These are phyloP conservation scores for Sanghuangporus sanghuang DNA, from an alignment of 1,284 basidiomycete species.

Conservation along the genomic window DNA sequence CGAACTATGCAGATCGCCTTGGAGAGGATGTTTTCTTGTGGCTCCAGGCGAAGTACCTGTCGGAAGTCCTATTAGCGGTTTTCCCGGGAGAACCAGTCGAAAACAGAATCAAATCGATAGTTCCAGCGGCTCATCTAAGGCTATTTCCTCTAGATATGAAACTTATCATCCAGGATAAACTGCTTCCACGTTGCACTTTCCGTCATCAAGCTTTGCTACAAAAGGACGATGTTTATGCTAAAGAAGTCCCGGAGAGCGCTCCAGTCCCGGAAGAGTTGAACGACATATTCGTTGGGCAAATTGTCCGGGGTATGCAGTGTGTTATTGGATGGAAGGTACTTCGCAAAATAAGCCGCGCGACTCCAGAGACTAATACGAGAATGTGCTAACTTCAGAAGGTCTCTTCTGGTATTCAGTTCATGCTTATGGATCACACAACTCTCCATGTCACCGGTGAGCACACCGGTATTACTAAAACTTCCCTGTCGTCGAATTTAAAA, in stretches of 20 bases:
- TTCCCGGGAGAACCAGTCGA: background rate
- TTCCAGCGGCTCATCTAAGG: background rate
- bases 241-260: background rate
- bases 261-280: background rate
- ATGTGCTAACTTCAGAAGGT: background rate
- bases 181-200: background rate
- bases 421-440: no score
- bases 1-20: background rate
- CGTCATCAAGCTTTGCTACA: background rate
- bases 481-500: no score
- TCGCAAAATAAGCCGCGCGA: background rate
- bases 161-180: slow-evolving; percentile 11
- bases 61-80: background rate
- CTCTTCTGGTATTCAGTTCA: background rate
- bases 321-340: slow-evolving; percentile 20
- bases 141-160: slow-evolving; percentile 7
- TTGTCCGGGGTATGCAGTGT: slow-evolving; percentile 7
- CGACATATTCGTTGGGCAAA: slow-evolving; percentile 19
- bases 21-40: background rate
- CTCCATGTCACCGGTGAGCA: background rate
- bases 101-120: no score
- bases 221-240: background rate
- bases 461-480: no score
- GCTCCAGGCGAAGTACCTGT: slow-evolving; percentile 2
- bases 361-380: background rate